A percentile compares a stretch with the other conserved stretches of the same genome.
Conservation (phyloP, 768 basidiomycete genomes). For the Psilocybe cyanescens region DNA sequence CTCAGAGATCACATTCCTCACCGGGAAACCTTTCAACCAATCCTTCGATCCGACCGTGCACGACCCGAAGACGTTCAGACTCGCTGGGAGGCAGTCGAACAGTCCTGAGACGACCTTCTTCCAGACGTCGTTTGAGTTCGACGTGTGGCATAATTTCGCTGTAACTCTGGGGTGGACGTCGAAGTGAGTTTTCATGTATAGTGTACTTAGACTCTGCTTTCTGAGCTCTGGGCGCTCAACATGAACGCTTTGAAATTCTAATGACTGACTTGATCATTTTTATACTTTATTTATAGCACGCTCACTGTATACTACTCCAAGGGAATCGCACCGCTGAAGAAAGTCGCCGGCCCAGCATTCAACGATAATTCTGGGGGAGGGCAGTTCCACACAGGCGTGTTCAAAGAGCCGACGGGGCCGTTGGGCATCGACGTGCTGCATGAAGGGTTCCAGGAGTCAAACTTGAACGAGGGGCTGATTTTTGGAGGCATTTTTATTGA, state of each 20-base stretch:
- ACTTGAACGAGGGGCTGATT: constrained; percentile 18
- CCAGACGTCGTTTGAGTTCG: constrained; percentile 17
- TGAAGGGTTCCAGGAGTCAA: constrained; percentile 18
- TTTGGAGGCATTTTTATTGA: constrained; percentile 21
- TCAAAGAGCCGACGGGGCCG: constrained; percentile 17
- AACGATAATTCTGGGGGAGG: constrained; percentile 19
- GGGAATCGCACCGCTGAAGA: constrained; percentile 9
- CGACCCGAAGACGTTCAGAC: constrained; percentile 16
- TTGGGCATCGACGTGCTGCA: constrained; percentile 17
- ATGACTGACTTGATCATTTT: no score
- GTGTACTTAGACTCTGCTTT: no score
- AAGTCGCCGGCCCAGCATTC: constrained; percentile 14
- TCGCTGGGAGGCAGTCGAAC: constrained; percentile 16
- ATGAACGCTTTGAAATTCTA: no score
- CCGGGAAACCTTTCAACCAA: constrained; percentile 16
- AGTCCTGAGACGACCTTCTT: constrained; percentile 17
- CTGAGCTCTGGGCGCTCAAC: no score
- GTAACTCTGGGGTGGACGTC: constrained; percentile 16
- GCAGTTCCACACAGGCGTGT: constrained; percentile 19
- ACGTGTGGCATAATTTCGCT: constrained; percentile 22
- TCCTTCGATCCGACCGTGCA: constrained; percentile 17
- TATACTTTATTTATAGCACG: not conserved
- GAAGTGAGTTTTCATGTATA: constrained; percentile 7
- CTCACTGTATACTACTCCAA: constrained; percentile 20
- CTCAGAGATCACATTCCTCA: constrained; percentile 16